These are phyloP conservation scores for Plasmodium inui DNA, from an alignment of 169 alveolate species.

Conservation along the genomic window DNA sequence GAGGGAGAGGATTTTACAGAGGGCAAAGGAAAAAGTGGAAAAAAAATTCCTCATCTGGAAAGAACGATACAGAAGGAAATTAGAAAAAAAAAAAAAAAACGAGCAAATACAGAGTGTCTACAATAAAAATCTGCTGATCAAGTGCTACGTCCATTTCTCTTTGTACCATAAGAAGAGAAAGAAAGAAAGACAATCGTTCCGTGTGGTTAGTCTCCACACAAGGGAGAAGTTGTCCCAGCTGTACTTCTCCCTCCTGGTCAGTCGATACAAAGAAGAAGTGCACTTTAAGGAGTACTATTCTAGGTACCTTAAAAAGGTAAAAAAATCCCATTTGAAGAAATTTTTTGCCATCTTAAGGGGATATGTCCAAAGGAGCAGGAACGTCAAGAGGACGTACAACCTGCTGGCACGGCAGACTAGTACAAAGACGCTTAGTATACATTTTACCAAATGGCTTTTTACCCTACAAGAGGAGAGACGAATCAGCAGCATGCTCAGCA, in stretches of 20 bases:
- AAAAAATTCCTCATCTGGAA: conserved; percentile 28
- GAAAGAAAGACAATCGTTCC: conserved; percentile 4
- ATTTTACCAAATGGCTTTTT: not conserved
- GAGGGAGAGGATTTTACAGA: not conserved
- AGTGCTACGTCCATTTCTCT: conserved; percentile 56
- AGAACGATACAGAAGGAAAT: conserved; percentile 1
- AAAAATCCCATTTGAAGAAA: not conserved
- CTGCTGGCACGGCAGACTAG: not conserved
- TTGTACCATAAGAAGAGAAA: conserved; percentile 35
- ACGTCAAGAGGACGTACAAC: not conserved
- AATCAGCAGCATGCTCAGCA: not conserved
- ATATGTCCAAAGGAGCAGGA: not conserved
- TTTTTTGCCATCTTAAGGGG: conserved; percentile 3
- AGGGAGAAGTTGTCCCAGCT: not conserved
- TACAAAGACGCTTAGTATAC: not conserved
- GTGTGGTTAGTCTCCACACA: not conserved
- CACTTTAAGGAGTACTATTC: conserved; percentile 15
- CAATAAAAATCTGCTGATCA: conserved; percentile 39
- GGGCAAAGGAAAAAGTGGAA: conserved; percentile 6
- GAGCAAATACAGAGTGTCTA: conserved; percentile 46
- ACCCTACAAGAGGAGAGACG: not conserved
- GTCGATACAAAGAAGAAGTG: conserved; percentile 23
- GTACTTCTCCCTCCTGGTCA: conserved; percentile 13
- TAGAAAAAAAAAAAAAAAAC: conserved; percentile 18
- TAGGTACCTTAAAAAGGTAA: conserved; percentile 3